phyloP scores from a whole-genome alignment of 139 green algal genomes.

The Chlamydomonas sp. region DNA sequence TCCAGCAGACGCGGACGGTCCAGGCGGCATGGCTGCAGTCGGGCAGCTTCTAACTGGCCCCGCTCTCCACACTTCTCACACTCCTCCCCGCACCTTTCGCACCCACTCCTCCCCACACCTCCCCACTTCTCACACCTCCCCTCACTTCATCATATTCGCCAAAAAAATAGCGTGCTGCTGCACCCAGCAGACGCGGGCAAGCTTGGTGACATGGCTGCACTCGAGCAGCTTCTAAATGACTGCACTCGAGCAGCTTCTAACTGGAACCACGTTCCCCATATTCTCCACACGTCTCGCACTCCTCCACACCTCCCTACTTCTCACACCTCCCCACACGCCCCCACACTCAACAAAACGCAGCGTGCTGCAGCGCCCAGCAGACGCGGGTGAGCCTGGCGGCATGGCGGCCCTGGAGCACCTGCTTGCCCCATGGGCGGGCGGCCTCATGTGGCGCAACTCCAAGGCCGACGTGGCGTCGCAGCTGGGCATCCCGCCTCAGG shows the following conservation, averaged over 20 bases:
- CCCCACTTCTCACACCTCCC: not conserved
- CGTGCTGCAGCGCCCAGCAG: slow-evolving; percentile 9
- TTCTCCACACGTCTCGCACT: no score
- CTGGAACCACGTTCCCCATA: no score
- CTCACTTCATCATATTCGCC: not conserved
- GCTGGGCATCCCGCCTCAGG: slow-evolving; percentile 64
- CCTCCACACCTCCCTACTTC: not conserved
- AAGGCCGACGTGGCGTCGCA: slow-evolving; percentile 75
- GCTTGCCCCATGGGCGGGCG: slow-evolving; percentile 44
- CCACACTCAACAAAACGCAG: slow-evolving; percentile 12
- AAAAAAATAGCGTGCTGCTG: slow-evolving; percentile 17
- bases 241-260: no score
- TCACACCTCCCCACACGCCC: not conserved
- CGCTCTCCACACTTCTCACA: no score
- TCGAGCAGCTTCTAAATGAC: no score
- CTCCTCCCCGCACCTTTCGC: no score
- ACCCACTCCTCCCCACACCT: no score
- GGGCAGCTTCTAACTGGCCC: no score
- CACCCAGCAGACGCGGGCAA: no score
- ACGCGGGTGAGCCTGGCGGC: not conserved
- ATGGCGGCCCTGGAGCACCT: slow-evolving; percentile 27
- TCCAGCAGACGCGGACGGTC: no score
- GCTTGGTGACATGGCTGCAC: no score
- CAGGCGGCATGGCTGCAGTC: no score
- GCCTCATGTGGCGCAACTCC: slow-evolving; percentile 78